A percentile compares a stretch with the other conserved stretches of the same genome.
These are phyloP conservation scores for Pseudogymnoascus sp. DNA, from an alignment of 2,329 filamentous ascomycete species.

Conservation along the genomic window DNA sequence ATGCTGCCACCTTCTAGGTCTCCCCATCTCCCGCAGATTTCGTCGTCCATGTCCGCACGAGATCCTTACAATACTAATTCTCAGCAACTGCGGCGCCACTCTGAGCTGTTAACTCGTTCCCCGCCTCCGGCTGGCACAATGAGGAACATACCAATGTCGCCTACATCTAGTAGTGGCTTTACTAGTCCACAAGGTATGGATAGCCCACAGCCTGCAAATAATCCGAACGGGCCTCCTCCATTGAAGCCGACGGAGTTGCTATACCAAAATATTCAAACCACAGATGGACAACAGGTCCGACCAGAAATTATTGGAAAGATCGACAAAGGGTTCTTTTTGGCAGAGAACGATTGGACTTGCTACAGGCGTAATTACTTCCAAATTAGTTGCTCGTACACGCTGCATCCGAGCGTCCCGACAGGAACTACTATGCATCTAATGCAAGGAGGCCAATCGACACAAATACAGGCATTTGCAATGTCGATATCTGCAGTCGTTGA, in stretches of 20 bases:
- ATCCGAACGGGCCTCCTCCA: constrained; percentile 26
- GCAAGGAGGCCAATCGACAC: constrained; percentile 23
- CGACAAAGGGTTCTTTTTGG: constrained; percentile 62
- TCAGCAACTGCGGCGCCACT: constrained; percentile 23
- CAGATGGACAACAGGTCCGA: constrained; percentile 43
- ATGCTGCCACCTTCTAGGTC: constrained; percentile 28
- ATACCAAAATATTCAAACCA: constrained; percentile 39
- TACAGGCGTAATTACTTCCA: constrained; percentile 68
- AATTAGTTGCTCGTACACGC: constrained; percentile 55
- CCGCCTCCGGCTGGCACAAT: constrained; percentile 24
- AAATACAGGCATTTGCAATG: constrained; percentile 56
- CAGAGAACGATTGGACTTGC: constrained; percentile 64
- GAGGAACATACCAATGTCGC: constrained; percentile 28
- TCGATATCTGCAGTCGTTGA: constrained; percentile 61
- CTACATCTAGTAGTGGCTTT: constrained; percentile 28
- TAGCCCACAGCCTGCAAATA: constrained; percentile 13
- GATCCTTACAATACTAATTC: constrained; percentile 28
- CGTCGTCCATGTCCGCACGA: constrained; percentile 25
- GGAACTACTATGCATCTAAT: constrained; percentile 36
- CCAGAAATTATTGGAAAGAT: constrained; percentile 60
- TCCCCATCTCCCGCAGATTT: constrained; percentile 26
- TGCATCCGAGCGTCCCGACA: constrained; percentile 40
- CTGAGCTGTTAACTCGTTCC: constrained; percentile 27
- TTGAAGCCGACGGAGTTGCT: constrained; percentile 33
- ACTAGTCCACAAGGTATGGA: constrained; percentile 30